A percentile compares a stretch with the other conserved stretches of the same genome.
phyloP scores from a whole-genome alignment of 2,329 filamentous ascomycete genomes.

The Microdochium paspali region DNA sequence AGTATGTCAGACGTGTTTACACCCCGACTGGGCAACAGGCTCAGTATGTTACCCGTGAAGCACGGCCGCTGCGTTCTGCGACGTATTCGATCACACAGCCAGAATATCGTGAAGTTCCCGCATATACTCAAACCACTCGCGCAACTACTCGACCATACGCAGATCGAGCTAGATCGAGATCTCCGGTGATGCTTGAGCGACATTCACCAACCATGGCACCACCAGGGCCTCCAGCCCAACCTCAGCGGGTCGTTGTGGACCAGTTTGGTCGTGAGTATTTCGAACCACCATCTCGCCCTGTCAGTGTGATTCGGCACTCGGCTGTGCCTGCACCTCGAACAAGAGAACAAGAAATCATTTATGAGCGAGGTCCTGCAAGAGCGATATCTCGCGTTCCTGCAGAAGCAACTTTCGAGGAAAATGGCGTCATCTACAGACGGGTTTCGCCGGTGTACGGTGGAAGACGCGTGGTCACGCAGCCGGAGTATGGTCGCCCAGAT shows the following conservation, averaged over 20 bases:
- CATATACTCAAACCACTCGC: constrained; percentile 35
- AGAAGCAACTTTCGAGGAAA: constrained; percentile 38
- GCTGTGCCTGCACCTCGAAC: constrained; percentile 32
- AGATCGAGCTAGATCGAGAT: constrained; percentile 38
- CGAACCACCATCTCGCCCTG: constrained; percentile 37
- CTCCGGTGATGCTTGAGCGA: constrained; percentile 33
- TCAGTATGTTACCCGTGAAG: constrained; percentile 26
- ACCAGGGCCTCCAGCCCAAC: constrained; percentile 34
- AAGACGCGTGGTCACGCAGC: constrained; percentile 51
- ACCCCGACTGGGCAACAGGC: constrained; percentile 26
- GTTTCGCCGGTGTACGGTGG: constrained; percentile 40
- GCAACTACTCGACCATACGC: constrained; percentile 38
- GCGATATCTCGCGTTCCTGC: constrained; percentile 40
- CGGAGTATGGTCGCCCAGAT: constrained; percentile 44
- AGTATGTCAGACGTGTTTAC: constrained; percentile 25
- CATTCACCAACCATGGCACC: constrained; percentile 39
- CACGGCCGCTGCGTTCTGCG: constrained; percentile 26
- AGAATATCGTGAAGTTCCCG: constrained; percentile 28
- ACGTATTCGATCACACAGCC: constrained; percentile 32
- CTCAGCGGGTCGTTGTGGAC: constrained; percentile 68
- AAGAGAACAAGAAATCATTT: constrained; percentile 47
- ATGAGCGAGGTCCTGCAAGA: constrained; percentile 52
- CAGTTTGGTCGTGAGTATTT: constrained; percentile 73
- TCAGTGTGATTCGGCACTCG: constrained; percentile 35
- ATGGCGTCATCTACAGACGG: constrained; percentile 37